A percentile compares a stretch with the other conserved stretches of the same genome.
phyloP scores from a whole-genome alignment of 345 rosid genomes.

The Odontarrhena argentea region DNA sequence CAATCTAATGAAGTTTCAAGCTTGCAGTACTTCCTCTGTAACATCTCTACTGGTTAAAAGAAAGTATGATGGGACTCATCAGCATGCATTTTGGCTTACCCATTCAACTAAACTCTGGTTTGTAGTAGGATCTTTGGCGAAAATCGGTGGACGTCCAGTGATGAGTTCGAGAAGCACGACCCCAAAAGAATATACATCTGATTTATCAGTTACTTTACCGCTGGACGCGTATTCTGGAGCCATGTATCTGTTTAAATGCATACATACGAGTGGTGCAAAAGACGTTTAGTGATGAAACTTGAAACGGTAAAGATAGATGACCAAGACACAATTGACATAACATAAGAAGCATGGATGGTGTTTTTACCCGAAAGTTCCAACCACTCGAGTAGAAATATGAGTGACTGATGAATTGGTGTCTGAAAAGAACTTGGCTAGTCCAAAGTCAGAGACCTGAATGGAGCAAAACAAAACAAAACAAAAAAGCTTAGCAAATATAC shows the following conservation, averaged over 20 bases:
- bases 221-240: constrained; percentile 89
- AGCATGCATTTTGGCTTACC: constrained; percentile 48
- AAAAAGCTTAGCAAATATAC: neutral
- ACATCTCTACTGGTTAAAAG: neutral
- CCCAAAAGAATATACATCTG: constrained; percentile 79
- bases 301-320: neutral
- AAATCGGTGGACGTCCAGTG: constrained; percentile 65
- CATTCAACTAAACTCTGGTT: constrained; percentile 71
- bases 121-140: constrained; percentile 44
- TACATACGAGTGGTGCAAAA: neutral
- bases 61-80: constrained; percentile 1
- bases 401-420: constrained; percentile 50
- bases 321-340: constrained; percentile 4
- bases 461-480: constrained; percentile 18
- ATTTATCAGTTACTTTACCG: constrained; percentile 75
- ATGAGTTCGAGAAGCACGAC: constrained; percentile 79
- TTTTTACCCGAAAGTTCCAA: constrained; percentile 83
- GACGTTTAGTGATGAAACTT: neutral
- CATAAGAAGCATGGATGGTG: constrained; percentile 25
- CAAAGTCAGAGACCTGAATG: constrained; percentile 83
- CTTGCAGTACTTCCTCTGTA: neutral
- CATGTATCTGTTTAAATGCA: constrained; percentile 56
- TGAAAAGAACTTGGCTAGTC: constrained; percentile 65
- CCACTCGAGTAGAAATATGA: constrained; percentile 77
- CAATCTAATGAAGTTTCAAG: constrained; percentile 1